These are phyloP conservation scores for Phytophthora tentaculata DNA, from an alignment of 352 stramenopile genomes.

Conservation along the genomic window DNA sequence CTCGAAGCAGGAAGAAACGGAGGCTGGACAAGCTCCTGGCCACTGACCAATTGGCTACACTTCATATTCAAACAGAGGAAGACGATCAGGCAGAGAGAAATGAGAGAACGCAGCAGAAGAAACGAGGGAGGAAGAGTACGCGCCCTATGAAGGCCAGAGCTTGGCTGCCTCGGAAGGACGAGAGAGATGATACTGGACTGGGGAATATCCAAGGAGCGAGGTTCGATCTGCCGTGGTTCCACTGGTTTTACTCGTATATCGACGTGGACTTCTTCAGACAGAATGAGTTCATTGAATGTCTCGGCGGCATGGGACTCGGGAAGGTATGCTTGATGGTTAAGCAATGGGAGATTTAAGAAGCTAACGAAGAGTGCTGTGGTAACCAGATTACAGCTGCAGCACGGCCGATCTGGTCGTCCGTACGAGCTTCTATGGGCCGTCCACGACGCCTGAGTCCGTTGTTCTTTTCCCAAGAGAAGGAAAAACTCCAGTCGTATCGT, in stretches of 20 bases:
- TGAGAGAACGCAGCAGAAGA: slow-evolving; percentile 1
- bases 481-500: slow-evolving; percentile 71
- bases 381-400: slow-evolving; percentile 53
- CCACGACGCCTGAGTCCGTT: slow-evolving; percentile 67
- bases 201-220: slow-evolving; percentile 28
- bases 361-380: slow-evolving; percentile 1
- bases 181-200: slow-evolving; percentile 10
- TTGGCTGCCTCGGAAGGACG: slow-evolving; percentile 22
- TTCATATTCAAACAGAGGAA: slow-evolving; percentile 30
- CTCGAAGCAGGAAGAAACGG: slow-evolving; percentile 50
- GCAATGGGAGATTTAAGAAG: neutral
- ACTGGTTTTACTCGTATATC: slow-evolving; percentile 76
- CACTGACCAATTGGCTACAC: slow-evolving; percentile 39
- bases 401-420: slow-evolving; percentile 75
- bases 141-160: slow-evolving; percentile 8
- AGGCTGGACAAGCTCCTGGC: slow-evolving; percentile 51
- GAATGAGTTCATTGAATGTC: slow-evolving; percentile 81
- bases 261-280: slow-evolving; percentile 77
- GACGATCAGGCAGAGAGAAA: slow-evolving; percentile 4
- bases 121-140: slow-evolving; percentile 16
- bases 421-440: slow-evolving; percentile 77
- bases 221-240: slow-evolving; percentile 66
- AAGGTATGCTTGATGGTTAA: slow-evolving; percentile 39
- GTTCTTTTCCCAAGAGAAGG: slow-evolving; percentile 74
- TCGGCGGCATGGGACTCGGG: slow-evolving; percentile 65